These are phyloP conservation scores for Ogataea kodamae DNA, from an alignment of 805 yeast genomes.

Conservation along the genomic window DNA sequence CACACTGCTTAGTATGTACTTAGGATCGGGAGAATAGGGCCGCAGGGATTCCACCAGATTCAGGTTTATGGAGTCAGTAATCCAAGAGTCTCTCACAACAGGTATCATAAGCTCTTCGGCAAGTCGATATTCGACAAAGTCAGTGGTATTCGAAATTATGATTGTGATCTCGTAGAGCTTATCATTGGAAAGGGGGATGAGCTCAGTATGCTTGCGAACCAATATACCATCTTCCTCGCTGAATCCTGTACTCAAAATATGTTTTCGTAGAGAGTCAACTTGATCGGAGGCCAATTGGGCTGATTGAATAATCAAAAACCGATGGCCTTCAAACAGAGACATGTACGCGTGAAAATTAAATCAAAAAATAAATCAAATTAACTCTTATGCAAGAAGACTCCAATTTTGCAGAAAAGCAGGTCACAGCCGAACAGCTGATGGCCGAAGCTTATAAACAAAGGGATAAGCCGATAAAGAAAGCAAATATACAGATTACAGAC, in stretches of 20 bases:
- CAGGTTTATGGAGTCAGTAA: slow-evolving; percentile 42
- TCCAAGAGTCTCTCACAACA: slow-evolving; percentile 61
- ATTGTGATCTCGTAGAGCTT: slow-evolving; percentile 35
- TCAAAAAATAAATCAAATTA: background rate
- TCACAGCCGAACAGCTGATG: slow-evolving; percentile 62
- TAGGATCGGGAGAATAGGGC: slow-evolving; percentile 70
- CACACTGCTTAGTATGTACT: slow-evolving; percentile 57
- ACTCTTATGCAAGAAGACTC: slow-evolving; percentile 2
- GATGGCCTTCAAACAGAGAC: slow-evolving; percentile 17
- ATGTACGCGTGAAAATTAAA: slow-evolving; percentile 6
- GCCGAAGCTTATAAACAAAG: slow-evolving; percentile 56
- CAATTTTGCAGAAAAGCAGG: slow-evolving; percentile 46
- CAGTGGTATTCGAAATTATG: slow-evolving; percentile 48
- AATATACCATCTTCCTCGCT: slow-evolving; percentile 12
- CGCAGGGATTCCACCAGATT: slow-evolving; percentile 47
- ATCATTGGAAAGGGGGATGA: slow-evolving; percentile 12
- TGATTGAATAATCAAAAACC: slow-evolving; percentile 20
- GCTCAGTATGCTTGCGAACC: slow-evolving; percentile 15
- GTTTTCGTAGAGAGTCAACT: slow-evolving; percentile 16
- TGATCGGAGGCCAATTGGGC: slow-evolving; percentile 9
- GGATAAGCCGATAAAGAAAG: slow-evolving; percentile 36
- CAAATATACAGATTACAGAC: slow-evolving; percentile 58
- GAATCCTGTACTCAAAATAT: slow-evolving; percentile 19
- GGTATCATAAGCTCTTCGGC: slow-evolving; percentile 59
- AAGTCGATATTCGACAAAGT: slow-evolving; percentile 48